Conservation (phyloP, 139 green algal species). For the Chlorella sp. region DNA sequence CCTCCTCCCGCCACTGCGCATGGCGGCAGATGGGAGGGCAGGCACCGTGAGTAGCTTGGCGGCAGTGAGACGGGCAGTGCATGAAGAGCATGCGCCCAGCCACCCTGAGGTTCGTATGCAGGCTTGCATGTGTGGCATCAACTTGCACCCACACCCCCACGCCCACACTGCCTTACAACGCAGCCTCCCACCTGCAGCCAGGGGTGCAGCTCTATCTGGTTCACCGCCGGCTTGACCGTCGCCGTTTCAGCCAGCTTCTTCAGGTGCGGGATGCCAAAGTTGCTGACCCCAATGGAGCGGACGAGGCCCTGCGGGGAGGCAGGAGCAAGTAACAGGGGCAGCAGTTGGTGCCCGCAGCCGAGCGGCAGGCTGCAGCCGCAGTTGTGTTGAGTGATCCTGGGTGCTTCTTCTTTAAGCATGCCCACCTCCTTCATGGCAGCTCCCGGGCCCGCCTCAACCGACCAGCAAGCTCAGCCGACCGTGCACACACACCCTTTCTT, state of each 20-base stretch:
- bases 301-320: conserved; percentile 38
- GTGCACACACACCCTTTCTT: no score
- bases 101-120: neutral
- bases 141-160: neutral
- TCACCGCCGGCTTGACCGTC: conserved; percentile 64
- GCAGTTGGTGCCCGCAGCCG: no score
- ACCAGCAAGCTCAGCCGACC: no score
- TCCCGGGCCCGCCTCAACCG: no score
- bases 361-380: no score
- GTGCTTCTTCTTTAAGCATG: no score
- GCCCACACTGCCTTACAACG: neutral
- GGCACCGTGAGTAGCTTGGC: neutral
- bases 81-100: neutral
- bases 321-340: no score
- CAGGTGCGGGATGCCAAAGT: conserved; percentile 72
- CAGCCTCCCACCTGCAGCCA: conserved; percentile 33
- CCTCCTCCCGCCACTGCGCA: conserved; percentile 56
- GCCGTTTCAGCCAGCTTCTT: conserved; percentile 62
- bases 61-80: no score
- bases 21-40: conserved; percentile 32
- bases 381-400: no score
- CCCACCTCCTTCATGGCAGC: no score
- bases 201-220: conserved; percentile 74
- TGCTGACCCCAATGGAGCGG: conserved; percentile 70
- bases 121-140: neutral